These are phyloP conservation scores for Neonectria neomacrospora DNA, from an alignment of 2,329 filamentous ascomycete genomes.

Conservation along the genomic window DNA sequence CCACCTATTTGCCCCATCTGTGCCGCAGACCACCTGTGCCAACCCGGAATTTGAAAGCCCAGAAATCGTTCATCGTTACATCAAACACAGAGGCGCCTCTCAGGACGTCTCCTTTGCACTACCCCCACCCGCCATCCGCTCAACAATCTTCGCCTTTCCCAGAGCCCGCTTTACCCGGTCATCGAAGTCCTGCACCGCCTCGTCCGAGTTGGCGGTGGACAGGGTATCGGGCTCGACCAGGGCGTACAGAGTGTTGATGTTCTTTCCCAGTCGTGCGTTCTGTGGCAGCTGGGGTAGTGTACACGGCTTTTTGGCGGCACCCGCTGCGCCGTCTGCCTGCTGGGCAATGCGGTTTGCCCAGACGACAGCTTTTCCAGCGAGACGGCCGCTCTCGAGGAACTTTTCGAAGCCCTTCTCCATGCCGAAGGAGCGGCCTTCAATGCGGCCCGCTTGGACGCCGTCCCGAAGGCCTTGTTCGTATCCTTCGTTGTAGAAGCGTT, in stretches of 20 bases:
- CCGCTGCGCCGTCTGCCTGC: constrained; percentile 24
- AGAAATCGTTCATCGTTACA: constrained; percentile 15
- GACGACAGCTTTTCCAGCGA: constrained; percentile 83
- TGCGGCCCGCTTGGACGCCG: constrained; percentile 79
- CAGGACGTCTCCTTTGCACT: constrained; percentile 32
- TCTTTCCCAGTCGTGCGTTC: constrained; percentile 78
- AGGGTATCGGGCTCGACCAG: constrained; percentile 83
- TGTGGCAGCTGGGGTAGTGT: constrained; percentile 57
- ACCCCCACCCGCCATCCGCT: constrained; percentile 67
- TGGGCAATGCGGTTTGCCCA: constrained; percentile 78
- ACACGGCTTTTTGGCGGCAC: constrained; percentile 16
- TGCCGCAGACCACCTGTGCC: constrained; percentile 11
- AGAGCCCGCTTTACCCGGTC: constrained; percentile 85
- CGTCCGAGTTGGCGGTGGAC: constrained; percentile 84
- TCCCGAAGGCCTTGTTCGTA: constrained; percentile 80
- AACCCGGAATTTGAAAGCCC: constrained; percentile 17
- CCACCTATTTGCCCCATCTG: constrained; percentile 17
- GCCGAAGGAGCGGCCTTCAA: constrained; percentile 91
- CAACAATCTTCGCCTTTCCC: constrained; percentile 86
- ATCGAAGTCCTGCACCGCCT: constrained; percentile 91
- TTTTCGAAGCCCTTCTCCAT: constrained; percentile 95
- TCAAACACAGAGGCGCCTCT: constrained; percentile 13
- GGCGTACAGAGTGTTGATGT: constrained; percentile 78
- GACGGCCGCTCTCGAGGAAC: constrained; percentile 80
- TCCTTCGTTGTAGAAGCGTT: constrained; percentile 83